Conservation (phyloP, 1,139 yeast genomes). For the Pichiaceae sp. region DNA sequence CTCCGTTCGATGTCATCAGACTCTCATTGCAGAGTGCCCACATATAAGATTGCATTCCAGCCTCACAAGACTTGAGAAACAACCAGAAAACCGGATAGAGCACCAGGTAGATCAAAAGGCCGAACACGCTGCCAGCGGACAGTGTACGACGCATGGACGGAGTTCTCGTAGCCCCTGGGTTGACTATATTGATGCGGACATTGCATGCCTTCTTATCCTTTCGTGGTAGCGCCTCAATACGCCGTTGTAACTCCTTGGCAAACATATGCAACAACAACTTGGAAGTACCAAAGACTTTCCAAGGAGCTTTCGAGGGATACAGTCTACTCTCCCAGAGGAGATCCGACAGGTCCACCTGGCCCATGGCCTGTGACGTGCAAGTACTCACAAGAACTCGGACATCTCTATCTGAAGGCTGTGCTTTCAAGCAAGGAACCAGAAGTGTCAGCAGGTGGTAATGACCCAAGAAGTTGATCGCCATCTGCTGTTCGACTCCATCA, state of each 20-base stretch:
- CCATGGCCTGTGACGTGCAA: slow-evolving; percentile 73
- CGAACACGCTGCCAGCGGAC: slow-evolving; percentile 69
- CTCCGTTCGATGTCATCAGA: slow-evolving; percentile 50
- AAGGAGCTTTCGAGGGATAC: slow-evolving; percentile 58
- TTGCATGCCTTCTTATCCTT: slow-evolving; percentile 51
- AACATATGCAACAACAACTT: slow-evolving; percentile 69
- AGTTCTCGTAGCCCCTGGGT: slow-evolving; percentile 89
- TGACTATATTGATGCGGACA: slow-evolving; percentile 66
- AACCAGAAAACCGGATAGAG: slow-evolving; percentile 80
- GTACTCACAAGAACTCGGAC: slow-evolving; percentile 71
- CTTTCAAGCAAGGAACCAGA: slow-evolving; percentile 69
- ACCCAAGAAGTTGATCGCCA: slow-evolving; percentile 74
- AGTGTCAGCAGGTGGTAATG: slow-evolving; percentile 75
- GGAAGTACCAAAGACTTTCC: slow-evolving; percentile 74
- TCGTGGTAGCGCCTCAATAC: slow-evolving; percentile 33
- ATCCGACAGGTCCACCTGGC: slow-evolving; percentile 56
- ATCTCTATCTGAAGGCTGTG: slow-evolving; percentile 92
- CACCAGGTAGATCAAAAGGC: slow-evolving; percentile 55
- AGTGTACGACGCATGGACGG: slow-evolving; percentile 74
- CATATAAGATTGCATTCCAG: slow-evolving; percentile 74
- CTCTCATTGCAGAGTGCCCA: slow-evolving; percentile 71
- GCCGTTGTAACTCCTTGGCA: slow-evolving; percentile 67
- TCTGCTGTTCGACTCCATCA: slow-evolving; percentile 83
- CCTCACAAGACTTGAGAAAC: slow-evolving; percentile 60
- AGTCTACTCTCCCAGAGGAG: slow-evolving; percentile 52